phyloP scores from a whole-genome alignment of 2,329 filamentous ascomycete genomes.

The Neofusicoccum cordaticola region DNA sequence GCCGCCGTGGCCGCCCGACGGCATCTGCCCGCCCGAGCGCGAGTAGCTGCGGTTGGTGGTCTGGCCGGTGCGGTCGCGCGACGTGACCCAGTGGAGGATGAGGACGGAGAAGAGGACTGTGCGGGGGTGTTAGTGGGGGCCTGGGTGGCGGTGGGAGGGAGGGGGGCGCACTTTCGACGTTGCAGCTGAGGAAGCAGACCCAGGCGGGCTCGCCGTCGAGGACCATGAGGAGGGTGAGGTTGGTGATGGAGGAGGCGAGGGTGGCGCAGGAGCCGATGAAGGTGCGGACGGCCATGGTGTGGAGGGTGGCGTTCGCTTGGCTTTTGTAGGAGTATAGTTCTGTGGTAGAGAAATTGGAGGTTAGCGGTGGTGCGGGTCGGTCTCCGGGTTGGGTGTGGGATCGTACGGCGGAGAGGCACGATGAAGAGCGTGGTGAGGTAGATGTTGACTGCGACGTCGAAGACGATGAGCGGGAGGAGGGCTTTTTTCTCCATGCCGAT shows the following conservation, averaged over 20 bases:
- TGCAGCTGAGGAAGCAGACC: constrained; percentile 12
- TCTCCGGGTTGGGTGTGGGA: too few species aligned
- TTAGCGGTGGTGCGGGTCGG: neutral
- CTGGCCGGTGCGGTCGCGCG: neutral
- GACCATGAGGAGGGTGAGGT: neutral
- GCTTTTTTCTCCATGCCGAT: constrained; percentile 60
- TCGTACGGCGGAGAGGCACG: constrained; percentile 49
- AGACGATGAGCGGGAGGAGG: constrained; percentile 60
- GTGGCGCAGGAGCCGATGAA: constrained; percentile 7
- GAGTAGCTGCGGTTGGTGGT: neutral
- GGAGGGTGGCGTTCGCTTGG: neutral
- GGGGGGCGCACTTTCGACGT: neutral
- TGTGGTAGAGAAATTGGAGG: neutral
- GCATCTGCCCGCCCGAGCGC: neutral
- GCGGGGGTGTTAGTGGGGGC: too few species aligned
- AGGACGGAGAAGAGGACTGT: constrained; percentile 5
- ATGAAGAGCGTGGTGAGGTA: constrained; percentile 64
- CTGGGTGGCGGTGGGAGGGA: neutral
- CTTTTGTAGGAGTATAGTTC: constrained; percentile 3
- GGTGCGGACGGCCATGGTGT: constrained; percentile 9
- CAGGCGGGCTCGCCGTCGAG: constrained; percentile 10
- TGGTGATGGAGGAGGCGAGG: neutral
- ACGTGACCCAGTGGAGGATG: constrained; percentile 9
- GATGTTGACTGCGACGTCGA: constrained; percentile 61
- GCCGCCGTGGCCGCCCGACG: neutral